Evolutionary conservation across 805 yeast genomes (phyloP), one percentile per base, ranked within the genome.

Genomic region (Pichia occidentalis): DNA sequence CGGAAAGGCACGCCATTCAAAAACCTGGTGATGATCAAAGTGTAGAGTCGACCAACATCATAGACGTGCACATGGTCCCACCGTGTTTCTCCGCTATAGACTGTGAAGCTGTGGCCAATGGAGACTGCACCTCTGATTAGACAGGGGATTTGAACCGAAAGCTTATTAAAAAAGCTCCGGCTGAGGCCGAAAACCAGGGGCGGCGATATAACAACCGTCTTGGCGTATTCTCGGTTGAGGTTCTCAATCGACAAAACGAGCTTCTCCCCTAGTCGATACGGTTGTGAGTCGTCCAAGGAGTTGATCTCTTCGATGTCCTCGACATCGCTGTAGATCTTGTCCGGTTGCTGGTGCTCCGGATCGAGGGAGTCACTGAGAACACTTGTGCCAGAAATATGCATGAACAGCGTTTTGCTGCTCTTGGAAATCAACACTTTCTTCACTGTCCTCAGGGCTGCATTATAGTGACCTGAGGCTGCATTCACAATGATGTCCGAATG

Each of bases 41-140:
- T 25, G 7, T 19, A 33, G 12, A 33, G 14, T 3, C 24, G 3
- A 25, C 36, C 36, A 19, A 33, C 30, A 18, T 33, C 36, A 17
- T n/a, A 24, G n/a, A 33, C n/a, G 26, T 33, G 36, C 4, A 5
- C 29, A 27, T 33, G 36, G 26, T 30, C 26, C 36, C 36, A 33
- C 4, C 30, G 30, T 7, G 36, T 33, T 8, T 33, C 36, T 6
- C 36, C 36, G 25, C 26, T 24, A 33, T 24, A 33, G 17, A 33
- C 30, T 9, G 36, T 33, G 20, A 33, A 25, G 13, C 21, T 25
- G 7, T 24, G 19, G 9, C 36, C 36, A 9, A 33, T 20, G n/a
- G 12, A 25, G n/a, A 8, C 12, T 18, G 22, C 18, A n/a, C 23
- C 30, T 17, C 14, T 33, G 7, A 27, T 27, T 19, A 33, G 19